Percentiles rank a stretch among this genome's conserved stretches.
Evolutionary conservation across 306 rosid species (phyloP).

Genomic region (Pyrus betulifolia): DNA sequence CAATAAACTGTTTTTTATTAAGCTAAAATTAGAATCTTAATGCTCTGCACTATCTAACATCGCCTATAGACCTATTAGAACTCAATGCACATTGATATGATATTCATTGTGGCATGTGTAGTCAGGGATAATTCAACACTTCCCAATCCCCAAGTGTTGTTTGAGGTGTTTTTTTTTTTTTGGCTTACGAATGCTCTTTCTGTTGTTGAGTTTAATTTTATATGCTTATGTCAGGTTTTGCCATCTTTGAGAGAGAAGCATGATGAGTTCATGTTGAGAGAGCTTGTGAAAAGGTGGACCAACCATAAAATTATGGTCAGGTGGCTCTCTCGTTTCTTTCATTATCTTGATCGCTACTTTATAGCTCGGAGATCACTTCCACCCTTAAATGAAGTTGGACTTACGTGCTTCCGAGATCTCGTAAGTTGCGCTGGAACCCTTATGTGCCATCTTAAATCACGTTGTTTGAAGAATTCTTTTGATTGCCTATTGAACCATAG

Average conservation of each 20-base stretch:
- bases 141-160: neutral
- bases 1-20: neutral
- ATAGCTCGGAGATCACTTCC: slow-evolving; percentile 46
- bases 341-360: slow-evolving; percentile 48
- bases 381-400: slow-evolving; percentile 53
- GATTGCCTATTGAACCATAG: neutral
- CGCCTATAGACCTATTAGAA: neutral
- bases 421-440: slow-evolving; percentile 29
- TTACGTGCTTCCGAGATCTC: slow-evolving; percentile 55
- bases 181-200: neutral
- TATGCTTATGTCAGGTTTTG: slow-evolving; percentile 41
- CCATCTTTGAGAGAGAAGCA: slow-evolving; percentile 68
- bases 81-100: neutral
- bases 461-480: neutral
- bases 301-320: slow-evolving; percentile 65
- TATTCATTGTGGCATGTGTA: neutral
- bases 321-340: slow-evolving; percentile 61
- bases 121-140: neutral
- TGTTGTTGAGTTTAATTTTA: neutral
- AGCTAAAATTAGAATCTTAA: neutral
- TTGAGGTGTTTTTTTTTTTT: neutral
- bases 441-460: neutral
- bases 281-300: slow-evolving; percentile 73
- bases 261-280: slow-evolving; percentile 58
- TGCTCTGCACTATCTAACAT: neutral